These are phyloP conservation scores for Leptographium procerum DNA, from an alignment of 2,329 filamentous ascomycete genomes.

Conservation along the genomic window DNA sequence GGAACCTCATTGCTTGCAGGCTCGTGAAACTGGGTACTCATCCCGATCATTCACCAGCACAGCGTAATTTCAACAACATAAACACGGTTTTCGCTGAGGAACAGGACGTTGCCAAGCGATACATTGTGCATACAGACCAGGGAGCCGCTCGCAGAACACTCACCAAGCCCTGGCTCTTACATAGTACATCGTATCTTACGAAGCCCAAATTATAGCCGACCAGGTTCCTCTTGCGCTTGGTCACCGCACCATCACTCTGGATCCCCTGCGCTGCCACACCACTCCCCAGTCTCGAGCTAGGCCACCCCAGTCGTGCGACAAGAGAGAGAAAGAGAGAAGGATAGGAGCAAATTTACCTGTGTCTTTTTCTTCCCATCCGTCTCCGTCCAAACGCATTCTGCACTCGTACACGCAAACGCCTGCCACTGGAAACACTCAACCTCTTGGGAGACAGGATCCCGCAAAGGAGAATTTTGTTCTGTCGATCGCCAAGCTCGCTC, in stretches of 20 bases:
- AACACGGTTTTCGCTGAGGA: not conserved
- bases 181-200: no score
- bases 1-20: not conserved
- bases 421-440: conserved; percentile 16
- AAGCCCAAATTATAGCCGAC: not conserved
- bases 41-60: not conserved
- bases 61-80: not conserved
- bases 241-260: not conserved
- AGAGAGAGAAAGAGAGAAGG: not conserved
- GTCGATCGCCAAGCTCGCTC: conserved; percentile 23
- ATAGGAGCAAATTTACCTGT: not conserved
- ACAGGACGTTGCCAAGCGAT: not conserved
- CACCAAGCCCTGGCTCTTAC: not conserved
- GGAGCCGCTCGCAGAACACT: not conserved
- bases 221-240: not conserved
- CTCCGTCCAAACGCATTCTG: no score
- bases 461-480: conserved; percentile 19
- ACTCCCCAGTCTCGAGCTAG: not conserved
- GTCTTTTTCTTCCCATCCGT: conserved; percentile 16
- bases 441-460: conserved; percentile 14
- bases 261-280: not conserved
- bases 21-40: not conserved
- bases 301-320: conserved; percentile 1
- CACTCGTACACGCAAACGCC: conserved; percentile 5
- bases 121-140: not conserved